These are phyloP conservation scores for Rhodomyrtus tomentosa DNA, from an alignment of 345 rosid species.

Conservation along the genomic window DNA sequence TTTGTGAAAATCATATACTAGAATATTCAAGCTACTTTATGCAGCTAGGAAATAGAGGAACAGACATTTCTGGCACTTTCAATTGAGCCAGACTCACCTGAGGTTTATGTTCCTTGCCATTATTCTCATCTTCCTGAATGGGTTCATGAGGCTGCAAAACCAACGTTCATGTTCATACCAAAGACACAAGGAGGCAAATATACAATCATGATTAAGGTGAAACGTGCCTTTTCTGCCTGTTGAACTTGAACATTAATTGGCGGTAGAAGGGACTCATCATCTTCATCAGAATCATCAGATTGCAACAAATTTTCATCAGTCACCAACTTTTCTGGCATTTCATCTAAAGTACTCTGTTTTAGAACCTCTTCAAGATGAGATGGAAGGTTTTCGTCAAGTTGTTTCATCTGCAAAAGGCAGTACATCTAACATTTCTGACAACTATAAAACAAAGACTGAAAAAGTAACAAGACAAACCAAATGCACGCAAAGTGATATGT, in stretches of 20 bases:
- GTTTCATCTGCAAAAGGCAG: slow-evolving; percentile 34
- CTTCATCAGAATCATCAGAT: slow-evolving; percentile 17
- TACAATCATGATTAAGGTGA: background rate
- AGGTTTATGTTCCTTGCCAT: slow-evolving; percentile 25
- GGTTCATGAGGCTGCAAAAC: slow-evolving; percentile 7
- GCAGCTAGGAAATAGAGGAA: background rate
- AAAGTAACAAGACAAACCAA: background rate
- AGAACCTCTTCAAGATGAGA: slow-evolving; percentile 50
- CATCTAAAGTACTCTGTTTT: slow-evolving; percentile 11
- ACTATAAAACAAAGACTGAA: background rate
- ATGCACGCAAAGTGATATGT: background rate
- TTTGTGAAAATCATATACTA: background rate
- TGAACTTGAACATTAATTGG: slow-evolving; percentile 3
- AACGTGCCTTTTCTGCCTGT: slow-evolving; percentile 13
- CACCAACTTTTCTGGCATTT: slow-evolving; percentile 4
- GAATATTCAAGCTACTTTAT: background rate
- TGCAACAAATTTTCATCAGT: slow-evolving; percentile 10
- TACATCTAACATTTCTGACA: background rate
- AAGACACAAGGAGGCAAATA: background rate
- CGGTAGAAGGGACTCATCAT: background rate
- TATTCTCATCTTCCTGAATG: background rate
- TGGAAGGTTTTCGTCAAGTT: slow-evolving; percentile 60
- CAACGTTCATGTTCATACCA: background rate
- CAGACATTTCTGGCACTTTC: background rate
- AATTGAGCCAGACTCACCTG: slow-evolving; percentile 29